Base-by-base conservation (phyloP, 148 eudicot genomes). In the Cornus suecica region DNA sequence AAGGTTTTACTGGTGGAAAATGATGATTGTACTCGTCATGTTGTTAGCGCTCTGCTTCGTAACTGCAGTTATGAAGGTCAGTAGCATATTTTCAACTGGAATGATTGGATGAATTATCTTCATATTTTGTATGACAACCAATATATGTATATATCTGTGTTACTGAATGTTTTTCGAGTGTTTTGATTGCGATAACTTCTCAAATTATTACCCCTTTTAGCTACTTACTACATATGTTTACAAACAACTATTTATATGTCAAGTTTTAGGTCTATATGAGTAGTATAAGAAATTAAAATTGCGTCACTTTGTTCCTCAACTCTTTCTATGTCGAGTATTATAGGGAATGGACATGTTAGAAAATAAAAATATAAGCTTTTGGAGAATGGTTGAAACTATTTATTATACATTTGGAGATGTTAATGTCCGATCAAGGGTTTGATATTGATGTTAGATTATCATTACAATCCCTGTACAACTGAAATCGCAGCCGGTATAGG, bases 1-100 rank as follows among this genome's bases (percentile, higher is more conserved):
- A 84, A 87, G 74, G 88, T 88, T 78, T 80, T 88, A 63, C 84
- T 88, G 65, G 92, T 88, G 74, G 92, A 88, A 84, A 78, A 88
- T 74, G 92, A 88, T 76, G 88, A 88, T 83, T 84, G 89, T 61
- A 88, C 92, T 45, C 83, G 92, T 45, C 89, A 88, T 70, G 86
- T 88, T 66, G 72, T 88, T 37, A 77, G 82, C 72, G 86, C 92
- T 68, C 81, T 86, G 67, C 85, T 88, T 65, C 82, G 89, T 30
- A 88, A 88, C 64, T 88, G 87, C 70, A 86, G 87, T 82, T 88
- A 88, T 76, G 83, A 83, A 81, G 90, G 90, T 87, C 45, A 68
- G 79, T 72, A 16, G n/a, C 65, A 24, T 13, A n/a, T 74, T 22
- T 28, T 52, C 34, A 8, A 14, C 41, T 37, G 56, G 52, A n/a